A percentile compares a stretch with the other conserved stretches of the same genome.
phyloP scores from a whole-genome alignment of 306 rosid genomes.

The Casuarina equisetifolia region DNA sequence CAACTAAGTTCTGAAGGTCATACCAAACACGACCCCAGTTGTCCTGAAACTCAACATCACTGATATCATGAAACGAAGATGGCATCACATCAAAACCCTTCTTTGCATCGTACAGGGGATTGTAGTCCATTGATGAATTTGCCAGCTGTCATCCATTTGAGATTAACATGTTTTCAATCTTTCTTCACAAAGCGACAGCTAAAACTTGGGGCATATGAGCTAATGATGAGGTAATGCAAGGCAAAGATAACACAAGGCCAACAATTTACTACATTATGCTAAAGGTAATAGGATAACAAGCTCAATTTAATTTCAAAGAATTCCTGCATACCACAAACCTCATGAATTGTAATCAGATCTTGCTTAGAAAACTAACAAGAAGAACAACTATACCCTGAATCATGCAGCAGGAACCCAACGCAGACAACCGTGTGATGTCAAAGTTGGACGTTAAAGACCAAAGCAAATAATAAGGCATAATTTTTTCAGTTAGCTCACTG shows the following conservation, averaged over 20 bases:
- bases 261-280: not conserved
- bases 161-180: slow-evolving; percentile 22
- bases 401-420: not conserved
- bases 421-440: not conserved
- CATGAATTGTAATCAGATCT: not conserved
- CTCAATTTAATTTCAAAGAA: not conserved
- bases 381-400: not conserved
- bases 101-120: slow-evolving; percentile 74
- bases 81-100: slow-evolving; percentile 83
- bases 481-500: not conserved
- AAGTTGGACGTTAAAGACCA: not conserved
- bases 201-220: not conserved
- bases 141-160: slow-evolving; percentile 55
- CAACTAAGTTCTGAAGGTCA: slow-evolving; percentile 8
- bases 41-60: slow-evolving; percentile 86
- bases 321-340: not conserved
- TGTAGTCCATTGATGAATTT: slow-evolving; percentile 63
- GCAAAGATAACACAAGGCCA: not conserved
- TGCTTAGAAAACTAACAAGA: not conserved
- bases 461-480: not conserved
- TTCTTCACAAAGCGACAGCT: slow-evolving; percentile 16
- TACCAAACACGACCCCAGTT: slow-evolving; percentile 98
- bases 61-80: slow-evolving; percentile 89
- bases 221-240: not conserved
- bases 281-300: not conserved